phyloP scores from a whole-genome alignment of 495 filamentous ascomycete species.

The Rhypophila decipiens region DNA sequence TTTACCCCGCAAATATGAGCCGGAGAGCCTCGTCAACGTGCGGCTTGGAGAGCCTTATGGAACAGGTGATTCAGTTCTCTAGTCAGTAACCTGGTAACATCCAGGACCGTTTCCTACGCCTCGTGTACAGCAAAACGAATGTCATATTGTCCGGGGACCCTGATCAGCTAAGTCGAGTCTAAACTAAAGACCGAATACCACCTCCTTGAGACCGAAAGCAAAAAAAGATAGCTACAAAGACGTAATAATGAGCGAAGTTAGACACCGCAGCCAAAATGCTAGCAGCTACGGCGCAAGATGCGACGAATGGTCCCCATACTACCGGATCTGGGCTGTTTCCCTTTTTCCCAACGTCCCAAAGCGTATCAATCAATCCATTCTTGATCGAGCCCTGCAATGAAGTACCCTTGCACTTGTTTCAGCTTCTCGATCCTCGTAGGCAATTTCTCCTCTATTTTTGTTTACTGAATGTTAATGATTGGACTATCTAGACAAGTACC shows the following conservation, averaged over 20 bases:
- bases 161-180: too few species aligned
- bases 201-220: neutral
- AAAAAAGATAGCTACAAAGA: neutral
- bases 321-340: too few species aligned
- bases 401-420: constrained; percentile 7
- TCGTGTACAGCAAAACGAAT: too few species aligned
- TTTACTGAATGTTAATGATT: neutral
- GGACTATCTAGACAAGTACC: neutral
- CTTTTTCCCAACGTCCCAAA: constrained; percentile 8
- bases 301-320: too few species aligned
- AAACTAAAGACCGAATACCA: neutral
- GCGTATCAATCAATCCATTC: constrained; percentile 12
- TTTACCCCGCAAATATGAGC: too few species aligned
- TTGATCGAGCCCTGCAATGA: constrained; percentile 22
- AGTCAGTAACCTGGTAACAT: too few species aligned
- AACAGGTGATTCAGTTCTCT: too few species aligned
- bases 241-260: neutral
- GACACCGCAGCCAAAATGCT: neutral
- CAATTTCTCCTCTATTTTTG: constrained; percentile 8
- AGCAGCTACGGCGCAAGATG: too few species aligned
- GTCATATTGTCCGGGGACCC: too few species aligned
- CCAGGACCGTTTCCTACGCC: too few species aligned
- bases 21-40: too few species aligned
- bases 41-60: too few species aligned
- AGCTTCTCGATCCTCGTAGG: constrained; percentile 21